A percentile compares a stretch with the other conserved stretches of the same genome.
These are phyloP conservation scores for Cyclotella baltica DNA, from an alignment of 108 stramenopile genomes.

Conservation along the genomic window DNA sequence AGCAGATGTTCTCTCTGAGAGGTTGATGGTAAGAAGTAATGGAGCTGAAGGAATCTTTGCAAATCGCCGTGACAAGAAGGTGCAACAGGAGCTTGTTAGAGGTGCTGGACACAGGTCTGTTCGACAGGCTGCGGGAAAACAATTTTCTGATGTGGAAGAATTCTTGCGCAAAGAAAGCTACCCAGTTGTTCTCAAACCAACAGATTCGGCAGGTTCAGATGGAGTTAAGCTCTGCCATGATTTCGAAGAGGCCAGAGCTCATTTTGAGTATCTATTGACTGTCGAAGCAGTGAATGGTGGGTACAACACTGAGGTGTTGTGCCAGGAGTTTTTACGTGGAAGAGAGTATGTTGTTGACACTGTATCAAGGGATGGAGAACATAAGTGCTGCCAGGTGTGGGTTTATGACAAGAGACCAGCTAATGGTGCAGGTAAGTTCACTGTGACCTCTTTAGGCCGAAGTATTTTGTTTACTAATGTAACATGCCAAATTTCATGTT, in stretches of 20 bases:
- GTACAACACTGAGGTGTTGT: slow-evolving; percentile 80
- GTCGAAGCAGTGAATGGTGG: slow-evolving; percentile 89
- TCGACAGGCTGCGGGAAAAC: slow-evolving; percentile 75
- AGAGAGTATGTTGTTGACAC: slow-evolving; percentile 93
- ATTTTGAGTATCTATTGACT: slow-evolving; percentile 88
- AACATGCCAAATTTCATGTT: too few relatives aligned
- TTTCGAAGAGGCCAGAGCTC: slow-evolving; percentile 89
- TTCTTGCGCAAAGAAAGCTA: slow-evolving; percentile 77
- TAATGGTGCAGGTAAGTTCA: slow-evolving; percentile 62
- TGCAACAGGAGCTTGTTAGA: slow-evolving; percentile 90
- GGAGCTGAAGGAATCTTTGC: slow-evolving; percentile 76
- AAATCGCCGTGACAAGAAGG: slow-evolving; percentile 91
- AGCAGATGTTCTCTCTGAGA: slow-evolving; percentile 84
- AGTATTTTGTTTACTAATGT: too few relatives aligned
- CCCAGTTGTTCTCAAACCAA: slow-evolving; percentile 94
- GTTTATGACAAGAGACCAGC: slow-evolving; percentile 90
- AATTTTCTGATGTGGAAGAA: slow-evolving; percentile 77
- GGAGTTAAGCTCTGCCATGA: slow-evolving; percentile 93
- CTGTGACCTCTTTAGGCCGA: too few relatives aligned
- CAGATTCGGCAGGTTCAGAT: slow-evolving; percentile 92
- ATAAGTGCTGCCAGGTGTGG: slow-evolving; percentile 90
- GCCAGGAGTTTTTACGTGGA: slow-evolving; percentile 91
- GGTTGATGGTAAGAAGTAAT: slow-evolving; percentile 80
- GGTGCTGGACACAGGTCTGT: slow-evolving; percentile 83
- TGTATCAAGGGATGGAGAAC: slow-evolving; percentile 86